phyloP scores from a whole-genome alignment of 1,284 basidiomycete genomes.

The Papiliotrema terrestris region DNA sequence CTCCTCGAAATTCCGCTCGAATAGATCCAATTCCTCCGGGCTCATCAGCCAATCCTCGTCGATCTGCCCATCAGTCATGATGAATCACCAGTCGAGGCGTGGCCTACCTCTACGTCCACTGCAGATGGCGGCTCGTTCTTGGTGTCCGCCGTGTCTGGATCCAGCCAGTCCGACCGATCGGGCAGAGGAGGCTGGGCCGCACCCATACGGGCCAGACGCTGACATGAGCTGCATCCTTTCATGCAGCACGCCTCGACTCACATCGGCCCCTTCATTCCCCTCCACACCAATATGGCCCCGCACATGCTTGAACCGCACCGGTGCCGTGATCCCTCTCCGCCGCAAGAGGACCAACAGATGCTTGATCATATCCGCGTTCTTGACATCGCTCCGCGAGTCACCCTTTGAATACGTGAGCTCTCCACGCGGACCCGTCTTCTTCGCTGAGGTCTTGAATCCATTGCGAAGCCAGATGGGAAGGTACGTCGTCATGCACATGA shows the following conservation, averaged over 20 bases:
- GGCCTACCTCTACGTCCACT: slow-evolving; percentile 45
- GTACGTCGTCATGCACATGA: slow-evolving; percentile 46
- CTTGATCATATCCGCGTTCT: slow-evolving; percentile 48
- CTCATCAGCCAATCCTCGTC: slow-evolving; percentile 37
- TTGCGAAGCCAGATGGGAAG: slow-evolving; percentile 45
- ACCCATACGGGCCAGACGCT: slow-evolving; percentile 41
- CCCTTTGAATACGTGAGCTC: background rate
- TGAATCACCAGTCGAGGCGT: background rate
- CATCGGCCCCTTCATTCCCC: slow-evolving; percentile 48
- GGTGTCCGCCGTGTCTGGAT: slow-evolving; percentile 28
- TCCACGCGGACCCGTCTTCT: background rate
- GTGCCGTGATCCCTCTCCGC: slow-evolving; percentile 14
- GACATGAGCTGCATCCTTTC: background rate
- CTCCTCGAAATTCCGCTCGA: slow-evolving; percentile 26
- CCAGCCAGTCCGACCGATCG: slow-evolving; percentile 36
- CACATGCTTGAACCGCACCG: slow-evolving; percentile 45
- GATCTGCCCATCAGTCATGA: slow-evolving; percentile 14
- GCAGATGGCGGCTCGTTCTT: slow-evolving; percentile 37
- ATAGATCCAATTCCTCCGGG: slow-evolving; percentile 23
- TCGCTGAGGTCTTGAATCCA: slow-evolving; percentile 24
- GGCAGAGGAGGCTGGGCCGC: slow-evolving; percentile 25
- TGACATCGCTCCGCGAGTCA: slow-evolving; percentile 21
- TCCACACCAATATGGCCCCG: slow-evolving; percentile 39
- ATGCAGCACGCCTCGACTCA: slow-evolving; percentile 17
- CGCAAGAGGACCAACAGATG: slow-evolving; percentile 45